Evolutionary conservation across 768 basidiomycete genomes (phyloP), one percentile per base, ranked within the genome.

Genomic region (Podaxis carcinomalis): DNA sequence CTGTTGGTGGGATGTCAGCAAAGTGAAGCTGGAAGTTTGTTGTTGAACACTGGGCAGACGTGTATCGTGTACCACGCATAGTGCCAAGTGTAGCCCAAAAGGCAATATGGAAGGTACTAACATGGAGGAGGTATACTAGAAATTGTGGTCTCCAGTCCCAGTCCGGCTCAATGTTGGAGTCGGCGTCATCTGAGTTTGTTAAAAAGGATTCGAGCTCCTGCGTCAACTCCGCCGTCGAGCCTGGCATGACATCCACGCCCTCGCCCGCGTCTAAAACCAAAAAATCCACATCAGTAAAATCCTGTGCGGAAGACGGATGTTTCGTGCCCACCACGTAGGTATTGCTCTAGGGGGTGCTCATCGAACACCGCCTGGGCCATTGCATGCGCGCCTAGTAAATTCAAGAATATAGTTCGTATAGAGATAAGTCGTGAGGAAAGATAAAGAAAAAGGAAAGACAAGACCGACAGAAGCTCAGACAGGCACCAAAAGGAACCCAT

Each of bases 301-400:
- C 59, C 55, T 13, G 49, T 11, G 44, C 11, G 47, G 28, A 21
- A 59, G 40, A n/a, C 9, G 7, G 3, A 49, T 47, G 51, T 25
- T 50, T 54, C 21, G 56, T 19, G 71, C 78, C 53, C 44, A 88
- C 90, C 84, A 80, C 82, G 76, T 57, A 92, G 75, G 72, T 92
- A 92, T 66, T 84, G 80, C 67, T 87, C 83, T 46, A 92, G 79
- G 46, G 90, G 90, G 66, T 90, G 88, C 63, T 89, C 84, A 65
- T 90, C 86, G 73, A 89, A 90, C 63, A 90, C 71, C 61, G 90
- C 80, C 77, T 91, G 87, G 37, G 90, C 90, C 90, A 92, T 92
- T 60, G 64, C 64, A 68, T 69, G 57, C 62, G 62, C 42, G 51
- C 53, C 14, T 14, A 39, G 28, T 35, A 27, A 28, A n/a, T 42